Conservation (phyloP, 805 yeast species). For the Ascoidea asiatica region DNA sequence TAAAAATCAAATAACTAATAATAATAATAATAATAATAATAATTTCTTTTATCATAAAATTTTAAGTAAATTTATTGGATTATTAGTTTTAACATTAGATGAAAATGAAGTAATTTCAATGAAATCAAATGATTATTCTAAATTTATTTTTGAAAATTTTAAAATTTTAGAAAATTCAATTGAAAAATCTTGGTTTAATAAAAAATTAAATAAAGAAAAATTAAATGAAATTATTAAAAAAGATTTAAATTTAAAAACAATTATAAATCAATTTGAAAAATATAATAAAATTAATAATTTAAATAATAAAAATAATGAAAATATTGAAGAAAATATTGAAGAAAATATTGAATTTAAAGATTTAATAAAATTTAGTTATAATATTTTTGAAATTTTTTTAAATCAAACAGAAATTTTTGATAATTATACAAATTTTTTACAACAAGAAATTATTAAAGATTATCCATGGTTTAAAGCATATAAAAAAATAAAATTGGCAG, state of each 20-base stretch:
- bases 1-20: conserved; percentile 25
- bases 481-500: conserved; percentile 44
- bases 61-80: conserved; percentile 46
- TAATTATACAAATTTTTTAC: conserved; percentile 29
- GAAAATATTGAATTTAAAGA: background rate
- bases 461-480: conserved; percentile 66
- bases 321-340: conserved; percentile 2
- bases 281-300: background rate
- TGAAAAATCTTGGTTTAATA: conserved; percentile 19
- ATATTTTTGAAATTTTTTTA: conserved; percentile 9
- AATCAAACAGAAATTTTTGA: conserved; percentile 31
- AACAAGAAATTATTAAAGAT: conserved; percentile 41
- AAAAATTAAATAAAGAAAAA: conserved; percentile 1
- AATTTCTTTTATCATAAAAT: conserved; percentile 39
- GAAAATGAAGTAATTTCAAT: conserved; percentile 46
- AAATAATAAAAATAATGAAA: background rate
- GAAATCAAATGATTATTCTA: conserved; percentile 32
- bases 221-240: background rate
- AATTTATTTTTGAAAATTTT: conserved; percentile 25
- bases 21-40: no score
- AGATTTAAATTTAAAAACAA: background rate
- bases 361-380: background rate
- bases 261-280: background rate
- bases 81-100: conserved; percentile 35
- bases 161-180: conserved; percentile 13